Evolutionary conservation across 2,329 filamentous ascomycete species (phyloP).

Genomic region (Neofusicoccum sp.): DNA sequence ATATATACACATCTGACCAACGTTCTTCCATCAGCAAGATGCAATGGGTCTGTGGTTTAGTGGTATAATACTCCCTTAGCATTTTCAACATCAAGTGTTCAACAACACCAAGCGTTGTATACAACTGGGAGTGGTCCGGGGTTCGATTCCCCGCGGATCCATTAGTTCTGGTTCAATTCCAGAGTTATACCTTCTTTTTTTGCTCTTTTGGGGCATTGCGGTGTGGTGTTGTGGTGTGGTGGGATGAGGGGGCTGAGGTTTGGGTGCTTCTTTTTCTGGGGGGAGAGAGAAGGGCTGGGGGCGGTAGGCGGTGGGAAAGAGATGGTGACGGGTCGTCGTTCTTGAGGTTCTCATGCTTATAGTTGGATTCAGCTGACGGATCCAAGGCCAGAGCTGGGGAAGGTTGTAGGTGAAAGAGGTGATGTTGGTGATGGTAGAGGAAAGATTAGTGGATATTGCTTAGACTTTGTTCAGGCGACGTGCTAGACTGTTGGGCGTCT

Average conservation of each 20-base stretch:
- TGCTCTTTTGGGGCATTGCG: not conserved
- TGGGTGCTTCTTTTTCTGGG: not conserved
- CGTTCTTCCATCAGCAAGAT: not conserved
- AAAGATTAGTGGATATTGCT: no score
- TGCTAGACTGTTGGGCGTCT: no score
- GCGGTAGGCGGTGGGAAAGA: no score
- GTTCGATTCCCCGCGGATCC: constrained; percentile 15
- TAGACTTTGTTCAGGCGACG: no score
- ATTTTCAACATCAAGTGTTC: not conserved
- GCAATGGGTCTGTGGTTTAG: constrained; percentile 9
- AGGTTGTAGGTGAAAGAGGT: no score
- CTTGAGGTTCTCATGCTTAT: no score
- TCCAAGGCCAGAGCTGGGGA: no score
- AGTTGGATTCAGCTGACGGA: no score
- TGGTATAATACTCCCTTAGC: constrained; percentile 16
- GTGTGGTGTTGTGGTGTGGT: not conserved
- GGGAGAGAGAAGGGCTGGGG: not conserved
- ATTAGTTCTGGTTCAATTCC: not conserved
- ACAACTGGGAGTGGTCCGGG: constrained; percentile 7
- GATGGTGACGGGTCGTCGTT: no score
- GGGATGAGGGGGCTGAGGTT: not conserved
- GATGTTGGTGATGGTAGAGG: no score
- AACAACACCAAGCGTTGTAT: not conserved
- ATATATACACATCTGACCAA: not conserved
- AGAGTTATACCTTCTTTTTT: not conserved